phyloP scores from a whole-genome alignment of 306 rosid species.

The Ammopiptanthus mongolicus region DNA sequence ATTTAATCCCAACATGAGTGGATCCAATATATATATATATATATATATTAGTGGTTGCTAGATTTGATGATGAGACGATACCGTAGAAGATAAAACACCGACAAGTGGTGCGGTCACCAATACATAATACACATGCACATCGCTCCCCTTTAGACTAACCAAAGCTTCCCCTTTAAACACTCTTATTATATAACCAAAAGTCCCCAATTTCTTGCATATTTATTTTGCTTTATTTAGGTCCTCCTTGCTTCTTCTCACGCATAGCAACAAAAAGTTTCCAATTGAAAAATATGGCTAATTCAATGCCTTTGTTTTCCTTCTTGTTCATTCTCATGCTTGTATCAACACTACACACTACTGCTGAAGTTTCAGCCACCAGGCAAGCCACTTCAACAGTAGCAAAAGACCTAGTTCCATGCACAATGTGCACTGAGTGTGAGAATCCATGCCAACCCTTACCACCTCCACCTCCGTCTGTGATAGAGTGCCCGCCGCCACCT shows the following conservation, averaged over 20 bases:
- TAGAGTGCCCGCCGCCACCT: slow-evolving; percentile 45
- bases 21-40: too few relatives aligned
- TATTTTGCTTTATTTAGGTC: background rate
- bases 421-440: slow-evolving; percentile 54
- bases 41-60: too few relatives aligned
- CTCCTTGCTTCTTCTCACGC: background rate
- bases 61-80: slow-evolving; percentile 28
- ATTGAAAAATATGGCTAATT: background rate
- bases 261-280: background rate
- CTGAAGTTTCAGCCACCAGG: background rate
- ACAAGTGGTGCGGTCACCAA: slow-evolving; percentile 63
- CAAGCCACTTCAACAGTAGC: slow-evolving; percentile 10
- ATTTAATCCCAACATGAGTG: too few relatives aligned
- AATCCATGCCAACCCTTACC: slow-evolving; percentile 48
- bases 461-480: slow-evolving; percentile 40
- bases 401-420: slow-evolving; percentile 42
- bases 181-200: background rate
- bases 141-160: background rate
- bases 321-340: background rate
- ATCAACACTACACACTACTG: background rate
- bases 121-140: slow-evolving; percentile 22
- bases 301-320: background rate
- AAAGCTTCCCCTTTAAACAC: too few relatives aligned
- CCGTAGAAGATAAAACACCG: slow-evolving; percentile 60
- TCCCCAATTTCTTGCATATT: background rate